Conservation (phyloP, 768 basidiomycete genomes). For the Lactarius sp. region DNA sequence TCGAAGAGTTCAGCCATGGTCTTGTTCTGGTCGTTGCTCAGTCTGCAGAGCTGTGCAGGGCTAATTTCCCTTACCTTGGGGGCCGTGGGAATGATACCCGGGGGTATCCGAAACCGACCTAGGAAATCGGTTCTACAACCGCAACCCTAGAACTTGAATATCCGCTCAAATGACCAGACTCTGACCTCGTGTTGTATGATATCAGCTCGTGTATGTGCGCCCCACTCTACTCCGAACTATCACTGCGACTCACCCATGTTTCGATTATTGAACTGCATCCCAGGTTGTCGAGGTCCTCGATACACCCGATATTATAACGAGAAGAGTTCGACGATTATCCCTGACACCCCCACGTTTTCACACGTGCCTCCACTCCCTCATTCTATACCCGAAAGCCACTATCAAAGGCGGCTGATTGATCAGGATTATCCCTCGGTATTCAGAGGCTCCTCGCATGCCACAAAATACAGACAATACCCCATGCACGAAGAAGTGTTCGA, state of each 20-base stretch:
- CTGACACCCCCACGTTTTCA: constrained; percentile 8
- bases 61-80: not conserved
- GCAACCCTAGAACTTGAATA: too few relatives aligned
- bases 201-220: constrained; percentile 17
- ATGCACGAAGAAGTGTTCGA: constrained; percentile 9
- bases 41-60: not conserved
- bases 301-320: constrained; percentile 13
- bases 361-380: constrained; percentile 7
- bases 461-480: constrained; percentile 3
- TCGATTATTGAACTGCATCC: constrained; percentile 14
- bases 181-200: constrained; percentile 15
- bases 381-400: constrained; percentile 2
- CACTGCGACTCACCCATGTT: constrained; percentile 7
- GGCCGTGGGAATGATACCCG: not conserved
- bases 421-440: constrained; percentile 2
- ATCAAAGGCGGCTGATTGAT: constrained; percentile 21
- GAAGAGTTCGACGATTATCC: not conserved
- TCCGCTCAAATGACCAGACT: constrained; percentile 12
- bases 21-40: not conserved
- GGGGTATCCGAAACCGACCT: not conserved
- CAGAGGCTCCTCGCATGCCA: constrained; percentile 1
- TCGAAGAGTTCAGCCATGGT: constrained; percentile 37
- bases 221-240: not conserved
- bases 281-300: constrained; percentile 16
- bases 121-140: not conserved